A percentile compares a stretch with the other conserved stretches of the same genome.
Conservation (phyloP, 2,329 filamentous ascomycete genomes). For the Escovopsis sp. region DNA sequence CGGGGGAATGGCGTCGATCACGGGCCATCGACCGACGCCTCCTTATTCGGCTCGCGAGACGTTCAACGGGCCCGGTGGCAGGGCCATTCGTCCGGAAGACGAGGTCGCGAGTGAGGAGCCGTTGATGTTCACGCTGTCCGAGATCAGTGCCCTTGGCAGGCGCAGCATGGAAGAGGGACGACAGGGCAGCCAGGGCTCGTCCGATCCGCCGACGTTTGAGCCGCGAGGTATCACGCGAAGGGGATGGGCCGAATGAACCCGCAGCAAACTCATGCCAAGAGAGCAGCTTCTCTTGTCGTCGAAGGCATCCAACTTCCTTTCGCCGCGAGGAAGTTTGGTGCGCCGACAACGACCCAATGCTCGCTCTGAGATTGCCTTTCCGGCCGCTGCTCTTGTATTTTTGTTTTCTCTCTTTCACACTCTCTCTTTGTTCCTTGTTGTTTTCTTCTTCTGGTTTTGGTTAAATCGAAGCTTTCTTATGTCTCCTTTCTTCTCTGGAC, state of each 20-base stretch:
- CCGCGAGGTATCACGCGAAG: slow-evolving; percentile 19
- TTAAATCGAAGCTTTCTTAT: too few relatives aligned
- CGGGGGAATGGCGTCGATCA: slow-evolving; percentile 21
- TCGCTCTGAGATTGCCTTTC: not conserved
- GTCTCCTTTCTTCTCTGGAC: not conserved
- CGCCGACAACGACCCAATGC: too few relatives aligned
- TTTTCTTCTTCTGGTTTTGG: not conserved
- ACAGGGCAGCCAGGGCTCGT: slow-evolving; percentile 23
- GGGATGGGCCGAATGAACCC: slow-evolving; percentile 16
- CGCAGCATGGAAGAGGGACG: slow-evolving; percentile 42
- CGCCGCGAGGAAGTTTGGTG: not conserved
- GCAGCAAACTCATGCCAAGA: not conserved
- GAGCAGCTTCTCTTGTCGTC: not conserved
- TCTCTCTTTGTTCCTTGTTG: not conserved
- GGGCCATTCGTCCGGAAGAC: slow-evolving; percentile 26
- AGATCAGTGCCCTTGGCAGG: slow-evolving; percentile 45
- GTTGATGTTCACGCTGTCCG: slow-evolving; percentile 57
- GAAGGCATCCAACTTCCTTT: not conserved
- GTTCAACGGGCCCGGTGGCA: slow-evolving; percentile 24
- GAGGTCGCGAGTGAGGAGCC: slow-evolving; percentile 50
- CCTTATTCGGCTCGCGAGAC: slow-evolving; percentile 31
- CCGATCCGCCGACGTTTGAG: slow-evolving; percentile 25
- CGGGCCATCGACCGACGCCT: slow-evolving; percentile 24
- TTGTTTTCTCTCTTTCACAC: too few relatives aligned
- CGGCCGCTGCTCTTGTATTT: not conserved